These are phyloP conservation scores for Alternaria alternata DNA, from an alignment of 2,329 filamentous ascomycete genomes.

Conservation along the genomic window DNA sequence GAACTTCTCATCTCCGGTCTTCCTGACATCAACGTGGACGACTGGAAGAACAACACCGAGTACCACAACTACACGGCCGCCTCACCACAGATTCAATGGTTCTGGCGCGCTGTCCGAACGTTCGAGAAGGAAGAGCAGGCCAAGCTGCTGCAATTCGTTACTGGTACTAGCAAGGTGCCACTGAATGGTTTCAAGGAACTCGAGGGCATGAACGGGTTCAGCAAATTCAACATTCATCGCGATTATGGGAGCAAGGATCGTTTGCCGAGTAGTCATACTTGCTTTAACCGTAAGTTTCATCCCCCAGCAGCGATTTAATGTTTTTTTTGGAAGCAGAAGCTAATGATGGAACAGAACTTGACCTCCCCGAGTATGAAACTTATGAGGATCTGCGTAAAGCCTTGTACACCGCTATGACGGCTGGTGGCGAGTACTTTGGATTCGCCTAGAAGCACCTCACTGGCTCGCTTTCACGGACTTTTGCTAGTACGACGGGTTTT, in stretches of 20 bases:
- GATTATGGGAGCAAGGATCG: conserved; percentile 97
- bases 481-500: background rate
- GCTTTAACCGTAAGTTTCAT: conserved; percentile 90
- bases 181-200: conserved; percentile 99
- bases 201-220: conserved; percentile 98
- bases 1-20: conserved; percentile 96
- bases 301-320: background rate
- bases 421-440: conserved; percentile 95
- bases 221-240: conserved; percentile 97
- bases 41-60: conserved; percentile 99
- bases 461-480: background rate
- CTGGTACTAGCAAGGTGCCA: conserved; percentile 96
- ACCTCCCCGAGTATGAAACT: conserved; percentile 96
- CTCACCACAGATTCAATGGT: conserved; percentile 98
- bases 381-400: conserved; percentile 90
- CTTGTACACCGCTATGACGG: conserved; percentile 94
- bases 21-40: conserved; percentile 96
- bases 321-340: conserved; percentile 16
- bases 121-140: conserved; percentile 99
- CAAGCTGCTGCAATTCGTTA: conserved; percentile 97
- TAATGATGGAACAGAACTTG: conserved; percentile 75
- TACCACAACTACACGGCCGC: conserved; percentile 97
- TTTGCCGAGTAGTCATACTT: conserved; percentile 94
- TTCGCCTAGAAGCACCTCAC: conserved; percentile 73
- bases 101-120: conserved; percentile 96